Base-by-base conservation (phyloP, 164 flowering plant genomes). In the Litsea cubeba region DNA sequence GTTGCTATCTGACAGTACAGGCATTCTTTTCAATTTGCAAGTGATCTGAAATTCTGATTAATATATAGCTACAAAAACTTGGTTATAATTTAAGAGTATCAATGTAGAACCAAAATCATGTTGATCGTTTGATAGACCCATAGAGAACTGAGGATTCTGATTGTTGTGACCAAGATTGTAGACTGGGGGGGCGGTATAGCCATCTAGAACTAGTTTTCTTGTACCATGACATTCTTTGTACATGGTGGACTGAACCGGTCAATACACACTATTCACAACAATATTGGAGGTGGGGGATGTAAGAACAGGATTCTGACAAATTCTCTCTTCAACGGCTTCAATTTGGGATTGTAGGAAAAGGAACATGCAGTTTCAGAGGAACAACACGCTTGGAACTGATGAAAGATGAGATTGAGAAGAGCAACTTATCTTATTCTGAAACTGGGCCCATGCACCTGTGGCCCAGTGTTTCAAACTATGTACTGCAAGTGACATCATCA, bases 381-480 rank as follows among this genome's bases (percentile, higher is more conserved):
- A 91, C 94, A 62, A 77, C 57, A 2, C 90, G 98, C 14, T 6
- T 85, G 75, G 85, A 90, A 73, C 78, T 95, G 83, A 83, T 91
- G 83, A 75, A 76, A 72, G 79, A 79, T 18, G 98, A 95, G 78
- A 84, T 85, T n/a, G 75, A 75, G 65, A 54, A 75, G 23, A 85
- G 84, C 75, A 28, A 5, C 23, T 72, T 86, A 30, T 88, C 97
- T 65, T 74, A 66, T 74, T 85, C 99, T 8, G 78, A 50, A 71
- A 73, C 17, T 66, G 97, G 99, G n/a, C 97, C 97, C 2, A 71
- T 57, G 50, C 74, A 85, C 66, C 92, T 93, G 18, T 89, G 97
- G 99, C 99, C 97, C 12, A 86, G 95, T 77, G 82, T 93, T 63
- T 93, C 99, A 57, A 93, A 93, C 79, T 95, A 93, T 82, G 90